These are phyloP conservation scores for Calocybe gangraenosa DNA, from an alignment of 768 basidiomycete genomes.

Conservation along the genomic window DNA sequence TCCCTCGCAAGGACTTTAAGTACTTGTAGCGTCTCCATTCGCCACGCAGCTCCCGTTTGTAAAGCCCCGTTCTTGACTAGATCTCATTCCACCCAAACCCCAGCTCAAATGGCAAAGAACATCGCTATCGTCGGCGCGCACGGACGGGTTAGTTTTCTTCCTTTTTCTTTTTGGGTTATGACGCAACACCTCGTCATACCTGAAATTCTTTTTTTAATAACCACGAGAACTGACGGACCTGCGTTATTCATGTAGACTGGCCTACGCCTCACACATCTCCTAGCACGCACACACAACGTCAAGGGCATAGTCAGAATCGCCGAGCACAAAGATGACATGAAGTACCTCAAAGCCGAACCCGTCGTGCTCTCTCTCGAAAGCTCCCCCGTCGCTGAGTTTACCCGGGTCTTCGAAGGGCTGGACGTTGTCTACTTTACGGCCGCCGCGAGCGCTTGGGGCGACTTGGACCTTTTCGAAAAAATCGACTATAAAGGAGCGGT, in stretches of 20 bases:
- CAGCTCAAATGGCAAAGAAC: conserved; percentile 39
- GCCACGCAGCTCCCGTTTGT: too few relatives aligned
- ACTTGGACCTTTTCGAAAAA: conserved; percentile 46
- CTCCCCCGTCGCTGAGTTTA: conserved; percentile 39
- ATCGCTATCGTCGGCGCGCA: conserved; percentile 51
- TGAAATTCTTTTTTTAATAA: too few relatives aligned
- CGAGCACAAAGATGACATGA: conserved; percentile 45
- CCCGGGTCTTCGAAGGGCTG: conserved; percentile 36
- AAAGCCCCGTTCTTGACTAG: too few relatives aligned
- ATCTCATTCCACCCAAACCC: too few relatives aligned
- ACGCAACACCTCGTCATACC: too few relatives aligned
- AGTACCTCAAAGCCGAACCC: conserved; percentile 36
- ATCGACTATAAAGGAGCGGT: conserved; percentile 64
- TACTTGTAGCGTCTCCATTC: too few relatives aligned
- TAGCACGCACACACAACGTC: conserved; percentile 39
- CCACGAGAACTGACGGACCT: not conserved
- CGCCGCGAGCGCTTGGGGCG: conserved; percentile 56
- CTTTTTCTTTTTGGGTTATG: not conserved
- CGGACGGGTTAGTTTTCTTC: conserved; percentile 35
- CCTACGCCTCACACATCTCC: conserved; percentile 45
- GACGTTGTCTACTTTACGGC: conserved; percentile 47
- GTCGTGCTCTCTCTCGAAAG: conserved; percentile 56
- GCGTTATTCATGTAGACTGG: conserved; percentile 28
- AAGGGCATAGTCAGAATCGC: conserved; percentile 53
- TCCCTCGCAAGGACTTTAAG: too few relatives aligned